phyloP scores from a whole-genome alignment of 306 rosid genomes.

The Quercus wislizeni region DNA sequence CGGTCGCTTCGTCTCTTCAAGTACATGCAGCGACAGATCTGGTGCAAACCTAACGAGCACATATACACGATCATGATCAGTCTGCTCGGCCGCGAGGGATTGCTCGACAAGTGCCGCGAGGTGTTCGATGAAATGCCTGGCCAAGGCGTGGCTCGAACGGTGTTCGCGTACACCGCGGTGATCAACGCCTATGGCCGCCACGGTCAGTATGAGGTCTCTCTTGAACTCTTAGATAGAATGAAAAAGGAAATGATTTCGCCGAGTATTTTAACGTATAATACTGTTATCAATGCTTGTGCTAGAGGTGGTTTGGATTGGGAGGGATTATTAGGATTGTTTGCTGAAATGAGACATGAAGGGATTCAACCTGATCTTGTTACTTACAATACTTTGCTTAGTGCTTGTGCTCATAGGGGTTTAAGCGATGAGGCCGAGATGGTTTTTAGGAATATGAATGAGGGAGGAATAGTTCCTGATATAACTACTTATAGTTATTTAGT shows the following conservation, averaged over 20 bases:
- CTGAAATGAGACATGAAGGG: constrained; percentile 99
- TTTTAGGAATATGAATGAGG: constrained; percentile 91
- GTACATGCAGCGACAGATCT: constrained; percentile 94
- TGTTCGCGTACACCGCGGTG: constrained; percentile 81
- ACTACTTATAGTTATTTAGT: constrained; percentile 73
- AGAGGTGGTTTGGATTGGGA: constrained; percentile 97
- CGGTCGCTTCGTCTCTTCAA: constrained; percentile 82
- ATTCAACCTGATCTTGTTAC: constrained; percentile 81
- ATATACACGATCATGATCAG: constrained; percentile 84
- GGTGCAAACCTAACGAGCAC: constrained; percentile 97
- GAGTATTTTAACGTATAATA: constrained; percentile 74
- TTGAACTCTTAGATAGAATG: constrained; percentile 67
- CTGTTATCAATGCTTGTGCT: constrained; percentile 90
- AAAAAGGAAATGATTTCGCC: constrained; percentile 79
- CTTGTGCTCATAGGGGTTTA: constrained; percentile 78
- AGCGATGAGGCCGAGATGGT: constrained; percentile 94
- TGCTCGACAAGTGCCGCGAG: constrained; percentile 80
- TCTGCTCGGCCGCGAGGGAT: constrained; percentile 78
- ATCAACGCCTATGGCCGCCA: constrained; percentile 95
- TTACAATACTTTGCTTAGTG: constrained; percentile 86
- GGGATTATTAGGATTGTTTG: constrained; percentile 84
- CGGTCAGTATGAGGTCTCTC: constrained; percentile 67
- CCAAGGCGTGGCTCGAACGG: constrained; percentile 73
- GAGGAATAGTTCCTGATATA: constrained; percentile 83
- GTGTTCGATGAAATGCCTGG: constrained; percentile 88